Evolutionary conservation across 768 basidiomycete genomes (phyloP), one percentile per base, ranked within the genome.

Genomic region (Zangia roseola): DNA sequence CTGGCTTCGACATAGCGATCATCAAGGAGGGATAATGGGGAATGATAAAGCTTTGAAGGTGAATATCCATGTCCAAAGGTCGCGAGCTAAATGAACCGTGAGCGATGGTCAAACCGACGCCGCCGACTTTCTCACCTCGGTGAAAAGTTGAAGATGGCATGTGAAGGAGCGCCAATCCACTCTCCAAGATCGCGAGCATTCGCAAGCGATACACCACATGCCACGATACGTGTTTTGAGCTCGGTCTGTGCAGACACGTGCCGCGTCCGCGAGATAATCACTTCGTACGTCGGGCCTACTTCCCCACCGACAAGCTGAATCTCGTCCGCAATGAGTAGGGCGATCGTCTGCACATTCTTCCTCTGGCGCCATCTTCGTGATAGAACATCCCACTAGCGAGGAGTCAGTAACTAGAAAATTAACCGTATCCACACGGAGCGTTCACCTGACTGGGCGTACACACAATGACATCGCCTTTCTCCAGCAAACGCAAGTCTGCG

Each of bases 21-120:
- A 99, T 98, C 35, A 99, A 75, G 0, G 94, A 97, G 0, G 97
- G 94, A 82, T 95, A 97, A 63, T 98, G 97, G n/a, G 94, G 91
- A 39, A 94, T 91, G 23, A 81, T 82, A 75, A 97, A 99, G 35
- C 90, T 93, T 62, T 99, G 97, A 8, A 99, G 73, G 62, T 98
- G 94, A 40, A 99, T 94, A 50, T 97, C 93, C 84, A 99, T 89
- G 55, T 97, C 94, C 10, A 97, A 72, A 3, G 95, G 94, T n/a
- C 95, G 91, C 14, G 94, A 93, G 57, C 92, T 92, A 55, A 1
- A 68, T 14, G 14, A 47, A 19, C 34, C 5, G 10, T 61, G 7
- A 56, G 41, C 19, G 20, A 35, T 60, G 20, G 63, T 45, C 35
- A 12, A n/a, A 40, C 4, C 16, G 20, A 8, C 13, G 6, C 13